Base-by-base conservation (phyloP, 441 rosid species). In the Lepidium campestre region DNA sequence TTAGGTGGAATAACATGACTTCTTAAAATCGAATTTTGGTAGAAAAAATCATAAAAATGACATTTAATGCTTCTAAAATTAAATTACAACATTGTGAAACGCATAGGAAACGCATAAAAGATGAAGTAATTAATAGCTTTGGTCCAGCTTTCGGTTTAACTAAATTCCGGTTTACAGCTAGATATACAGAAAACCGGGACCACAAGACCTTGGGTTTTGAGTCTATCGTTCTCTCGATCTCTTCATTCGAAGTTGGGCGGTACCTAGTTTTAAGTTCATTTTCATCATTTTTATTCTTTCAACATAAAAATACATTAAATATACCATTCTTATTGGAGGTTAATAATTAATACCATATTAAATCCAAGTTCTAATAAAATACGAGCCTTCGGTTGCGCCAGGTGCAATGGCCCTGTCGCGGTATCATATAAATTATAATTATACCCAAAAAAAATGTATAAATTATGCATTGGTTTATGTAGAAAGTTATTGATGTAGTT, bases 201-300 rank as follows among this genome's bases (percentile, higher is more conserved):
- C 65, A 56, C 55, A 9, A 45, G 48, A 47, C 50, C 37, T 65
- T 65, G 71, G 52, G 35, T 23, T 22, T 17, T 32, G 71, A 72
- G 54, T 65, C 25, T 20, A 47, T 70, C 37, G 42, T 15, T 54
- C 39, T 50, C 19, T 37, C 11, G 11, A 29, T 31, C 65, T 34
- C 75, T 72, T 49, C 66, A 40, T 57, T 72, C 76, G 67, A 72
- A 49, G 56, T 72, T 58, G 71, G 67, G 56, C 71, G 67, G 71
- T 52, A 57, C 71, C 71, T 50, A 41, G 71, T 57, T 49, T 65
- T 48, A 49, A 65, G 65, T 56, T 46, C 31, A 27, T 23, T 19
- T 14, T 19, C 19, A 25, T 25, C 20, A 15, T 55, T 55, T 6
- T 32, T 32, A 32, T 42, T 25, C 29, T 5, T 25, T 59, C 13